Percentiles rank a stretch among this genome's conserved stretches.
Conservation (phyloP, 768 basidiomycete species). For the Cyclocybe aegerita region DNA sequence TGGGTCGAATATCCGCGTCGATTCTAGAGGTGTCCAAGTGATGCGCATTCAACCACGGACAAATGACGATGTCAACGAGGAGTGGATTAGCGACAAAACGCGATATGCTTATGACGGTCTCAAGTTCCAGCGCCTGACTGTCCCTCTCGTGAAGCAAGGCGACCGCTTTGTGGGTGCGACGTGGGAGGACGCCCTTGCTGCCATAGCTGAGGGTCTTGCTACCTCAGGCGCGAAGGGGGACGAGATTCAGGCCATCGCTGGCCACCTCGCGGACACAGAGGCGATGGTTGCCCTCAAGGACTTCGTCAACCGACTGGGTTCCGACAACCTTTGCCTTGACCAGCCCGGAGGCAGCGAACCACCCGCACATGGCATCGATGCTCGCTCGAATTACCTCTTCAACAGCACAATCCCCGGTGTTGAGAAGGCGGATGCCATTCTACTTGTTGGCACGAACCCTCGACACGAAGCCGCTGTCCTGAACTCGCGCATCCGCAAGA, state of each 20-base stretch:
- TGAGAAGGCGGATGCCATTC: slow-evolving; percentile 88
- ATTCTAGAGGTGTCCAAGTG: slow-evolving; percentile 92
- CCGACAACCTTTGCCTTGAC: slow-evolving; percentile 89
- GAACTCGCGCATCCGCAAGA: slow-evolving; percentile 95
- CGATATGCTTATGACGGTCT: slow-evolving; percentile 96
- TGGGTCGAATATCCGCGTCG: slow-evolving; percentile 94
- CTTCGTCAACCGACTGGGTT: slow-evolving; percentile 87
- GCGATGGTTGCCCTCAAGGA: slow-evolving; percentile 93
- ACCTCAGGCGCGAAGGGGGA: slow-evolving; percentile 82
- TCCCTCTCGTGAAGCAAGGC: slow-evolving; percentile 87
- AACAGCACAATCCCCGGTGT: slow-evolving; percentile 90
- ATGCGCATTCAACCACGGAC: slow-evolving; percentile 97
- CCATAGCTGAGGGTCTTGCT: slow-evolving; percentile 76
- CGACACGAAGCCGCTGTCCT: slow-evolving; percentile 96
- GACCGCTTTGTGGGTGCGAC: slow-evolving; percentile 87
- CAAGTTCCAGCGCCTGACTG: slow-evolving; percentile 91
- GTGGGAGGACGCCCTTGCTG: slow-evolving; percentile 87
- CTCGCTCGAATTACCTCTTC: slow-evolving; percentile 96
- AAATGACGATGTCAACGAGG: slow-evolving; percentile 98
- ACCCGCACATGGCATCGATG: slow-evolving; percentile 81
- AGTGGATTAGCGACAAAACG: slow-evolving; percentile 99
- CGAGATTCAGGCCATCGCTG: slow-evolving; percentile 94
- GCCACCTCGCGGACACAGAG: slow-evolving; percentile 92
- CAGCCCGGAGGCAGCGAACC: slow-evolving; percentile 62
- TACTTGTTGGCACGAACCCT: slow-evolving; percentile 95